Conservation (phyloP, 2,329 filamentous ascomycete genomes). For the Penicillium sp. region DNA sequence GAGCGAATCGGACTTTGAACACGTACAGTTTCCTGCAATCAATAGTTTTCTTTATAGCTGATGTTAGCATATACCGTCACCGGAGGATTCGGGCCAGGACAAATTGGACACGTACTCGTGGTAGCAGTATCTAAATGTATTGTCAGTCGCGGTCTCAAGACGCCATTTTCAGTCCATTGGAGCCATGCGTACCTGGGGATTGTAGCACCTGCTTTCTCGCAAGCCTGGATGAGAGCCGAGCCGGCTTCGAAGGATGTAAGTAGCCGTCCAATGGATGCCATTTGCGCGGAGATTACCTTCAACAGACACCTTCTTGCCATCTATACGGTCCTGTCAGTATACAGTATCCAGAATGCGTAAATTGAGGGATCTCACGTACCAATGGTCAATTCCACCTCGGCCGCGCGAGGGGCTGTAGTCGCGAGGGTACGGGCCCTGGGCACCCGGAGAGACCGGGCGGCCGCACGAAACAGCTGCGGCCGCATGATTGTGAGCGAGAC, state of each 20-base stretch:
- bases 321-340: conserved; percentile 53
- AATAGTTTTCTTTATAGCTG: conserved; percentile 74
- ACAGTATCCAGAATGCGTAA: conserved; percentile 41
- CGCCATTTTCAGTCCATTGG: not conserved
- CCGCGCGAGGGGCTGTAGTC: conserved; percentile 74
- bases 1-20: not conserved
- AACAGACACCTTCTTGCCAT: conserved; percentile 97
- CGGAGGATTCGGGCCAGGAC: conserved; percentile 17
- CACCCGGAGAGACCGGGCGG: conserved; percentile 59
- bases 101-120: conserved; percentile 72
- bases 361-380: conserved; percentile 68
- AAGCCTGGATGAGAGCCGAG: conserved; percentile 96
- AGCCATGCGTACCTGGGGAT: conserved; percentile 71
- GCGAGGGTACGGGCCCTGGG: conserved; percentile 73
- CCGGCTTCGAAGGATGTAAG: conserved; percentile 66
- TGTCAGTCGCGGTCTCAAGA: conserved; percentile 38
- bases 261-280: conserved; percentile 15
- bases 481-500: conserved; percentile 57
- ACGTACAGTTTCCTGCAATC: conserved; percentile 92
- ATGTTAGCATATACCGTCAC: conserved; percentile 31
- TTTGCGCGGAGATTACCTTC: conserved; percentile 67
- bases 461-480: conserved; percentile 66
- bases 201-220: conserved; percentile 92
- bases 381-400: conserved; percentile 96
- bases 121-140: conserved; percentile 80